Conservation (phyloP, 2,329 filamentous ascomycete genomes). For the Cercospora sp. region DNA sequence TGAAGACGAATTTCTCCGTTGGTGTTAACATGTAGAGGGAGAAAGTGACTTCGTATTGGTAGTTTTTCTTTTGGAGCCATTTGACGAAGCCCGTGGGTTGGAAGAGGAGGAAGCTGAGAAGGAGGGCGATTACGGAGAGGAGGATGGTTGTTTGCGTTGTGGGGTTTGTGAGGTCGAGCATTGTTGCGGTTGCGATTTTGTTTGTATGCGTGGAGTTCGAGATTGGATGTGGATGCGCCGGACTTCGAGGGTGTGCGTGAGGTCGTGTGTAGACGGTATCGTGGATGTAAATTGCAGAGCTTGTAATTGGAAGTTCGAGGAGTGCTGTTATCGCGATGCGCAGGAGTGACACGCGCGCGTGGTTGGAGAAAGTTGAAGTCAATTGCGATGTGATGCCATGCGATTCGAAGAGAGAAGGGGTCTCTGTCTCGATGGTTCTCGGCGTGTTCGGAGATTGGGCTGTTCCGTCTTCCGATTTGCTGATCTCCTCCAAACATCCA, state of each 20-base stretch:
- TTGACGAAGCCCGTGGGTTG: conserved; percentile 62
- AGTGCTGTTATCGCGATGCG: neutral
- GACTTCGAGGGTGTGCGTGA: neutral
- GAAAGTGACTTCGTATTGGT: conserved; percentile 97
- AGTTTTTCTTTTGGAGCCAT: conserved; percentile 92
- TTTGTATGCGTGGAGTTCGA: neutral
- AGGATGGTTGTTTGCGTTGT: conserved; percentile 1
- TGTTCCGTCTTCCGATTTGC: neutral
- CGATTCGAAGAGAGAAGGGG: neutral
- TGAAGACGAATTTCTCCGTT: conserved; percentile 95
- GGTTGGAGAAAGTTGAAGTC: neutral
- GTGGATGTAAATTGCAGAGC: neutral
- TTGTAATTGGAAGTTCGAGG: neutral
- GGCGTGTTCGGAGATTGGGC: neutral
- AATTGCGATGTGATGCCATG: neutral
- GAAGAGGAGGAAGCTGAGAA: conserved; percentile 44
- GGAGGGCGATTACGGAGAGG: conserved; percentile 59
- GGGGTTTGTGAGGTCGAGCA: conserved; percentile 3
- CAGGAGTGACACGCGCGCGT: neutral
- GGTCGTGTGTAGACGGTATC: neutral
- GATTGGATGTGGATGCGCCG: too few relatives aligned
- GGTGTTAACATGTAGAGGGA: conserved; percentile 96
- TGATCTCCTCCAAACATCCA: neutral
- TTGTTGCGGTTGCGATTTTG: neutral
- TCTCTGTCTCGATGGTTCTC: neutral